phyloP scores from a whole-genome alignment of 148 eudicot species.

The Rhododendron ferrugineum region DNA sequence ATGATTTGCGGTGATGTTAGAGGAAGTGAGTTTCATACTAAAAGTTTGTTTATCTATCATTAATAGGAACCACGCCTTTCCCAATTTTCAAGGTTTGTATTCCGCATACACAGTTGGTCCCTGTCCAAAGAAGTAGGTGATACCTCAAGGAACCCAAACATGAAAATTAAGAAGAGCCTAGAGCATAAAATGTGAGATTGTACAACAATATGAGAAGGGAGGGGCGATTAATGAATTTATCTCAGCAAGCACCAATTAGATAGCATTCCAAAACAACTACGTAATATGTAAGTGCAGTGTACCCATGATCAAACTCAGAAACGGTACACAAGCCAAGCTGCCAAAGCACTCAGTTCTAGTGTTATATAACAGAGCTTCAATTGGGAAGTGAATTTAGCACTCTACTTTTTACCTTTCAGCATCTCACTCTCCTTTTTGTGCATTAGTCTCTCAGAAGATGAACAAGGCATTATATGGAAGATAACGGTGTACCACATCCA shows the following conservation, averaged over 20 bases:
- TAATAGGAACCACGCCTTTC: background rate
- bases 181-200: background rate
- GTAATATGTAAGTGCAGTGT: background rate
- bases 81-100: no score
- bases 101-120: background rate
- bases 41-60: background rate
- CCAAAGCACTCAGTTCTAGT: background rate
- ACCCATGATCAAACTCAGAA: background rate
- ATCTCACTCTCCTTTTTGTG: background rate
- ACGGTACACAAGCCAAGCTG: background rate
- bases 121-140: background rate
- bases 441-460: background rate
- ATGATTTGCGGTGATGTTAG: background rate
- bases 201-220: background rate
- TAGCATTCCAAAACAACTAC: background rate
- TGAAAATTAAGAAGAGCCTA: background rate
- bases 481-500: background rate
- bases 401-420: background rate
- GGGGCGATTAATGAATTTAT: background rate
- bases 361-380: background rate
- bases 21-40: background rate
- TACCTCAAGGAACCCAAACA: background rate
- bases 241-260: background rate
- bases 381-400: background rate
- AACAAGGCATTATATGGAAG: background rate